phyloP scores from a whole-genome alignment of 225 moss, liverwort and hornwort genomes.

The Bryoerythrophyllum caledonicum region DNA sequence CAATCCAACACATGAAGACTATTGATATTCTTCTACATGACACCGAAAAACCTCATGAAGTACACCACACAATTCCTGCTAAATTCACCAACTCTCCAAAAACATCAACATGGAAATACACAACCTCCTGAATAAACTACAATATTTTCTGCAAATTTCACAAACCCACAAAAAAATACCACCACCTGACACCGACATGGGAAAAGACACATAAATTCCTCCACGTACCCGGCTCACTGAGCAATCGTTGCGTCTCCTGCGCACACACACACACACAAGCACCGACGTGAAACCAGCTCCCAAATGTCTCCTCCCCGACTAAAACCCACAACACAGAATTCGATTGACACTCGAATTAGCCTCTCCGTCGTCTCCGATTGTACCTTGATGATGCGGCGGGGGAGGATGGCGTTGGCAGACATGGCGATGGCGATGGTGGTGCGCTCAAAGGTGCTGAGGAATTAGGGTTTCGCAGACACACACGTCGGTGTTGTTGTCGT shows the following conservation, averaged over 20 bases:
- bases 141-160: neutral
- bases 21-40: no score
- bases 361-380: neutral
- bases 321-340: neutral
- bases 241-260: conserved; percentile 96
- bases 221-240: conserved; percentile 87
- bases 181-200: neutral
- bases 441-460: no score
- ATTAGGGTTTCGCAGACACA: no score
- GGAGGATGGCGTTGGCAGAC: neutral
- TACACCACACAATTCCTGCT: no score
- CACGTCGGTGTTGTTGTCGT: no score
- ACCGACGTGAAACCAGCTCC: conserved; percentile 15
- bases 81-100: neutral
- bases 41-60: no score
- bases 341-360: neutral
- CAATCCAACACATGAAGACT: neutral
- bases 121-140: neutral
- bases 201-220: neutral
- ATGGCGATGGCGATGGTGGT: neutral
- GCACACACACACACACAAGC: conserved; percentile 37
- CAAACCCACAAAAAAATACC: neutral
- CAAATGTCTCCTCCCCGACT: neutral
- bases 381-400: neutral
- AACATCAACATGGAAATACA: neutral